Evolutionary conservation across 1,284 basidiomycete genomes (phyloP).

Genomic region (Cryptococcus floricola): DNA sequence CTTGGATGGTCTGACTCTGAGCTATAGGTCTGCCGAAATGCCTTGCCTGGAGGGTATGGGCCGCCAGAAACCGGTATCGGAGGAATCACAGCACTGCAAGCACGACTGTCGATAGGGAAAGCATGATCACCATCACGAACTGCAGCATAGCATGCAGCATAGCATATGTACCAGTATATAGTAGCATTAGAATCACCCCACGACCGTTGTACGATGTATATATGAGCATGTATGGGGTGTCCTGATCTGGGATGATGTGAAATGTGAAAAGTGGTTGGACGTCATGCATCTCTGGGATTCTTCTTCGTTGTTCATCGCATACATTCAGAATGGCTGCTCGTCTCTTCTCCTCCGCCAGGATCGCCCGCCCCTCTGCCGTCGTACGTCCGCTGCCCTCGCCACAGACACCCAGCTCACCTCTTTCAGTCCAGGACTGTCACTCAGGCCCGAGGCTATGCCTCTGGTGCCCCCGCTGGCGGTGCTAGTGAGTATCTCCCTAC

Average conservation of each 20-base stretch:
- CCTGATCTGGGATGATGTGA: neutral
- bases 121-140: too few relatives aligned
- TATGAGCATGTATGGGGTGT: too few relatives aligned
- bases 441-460: slow-evolving; percentile 19
- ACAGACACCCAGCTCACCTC: neutral
- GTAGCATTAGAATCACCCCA: too few relatives aligned
- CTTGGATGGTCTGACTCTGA: neutral
- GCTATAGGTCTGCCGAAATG: slow-evolving; percentile 16
- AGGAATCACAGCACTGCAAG: slow-evolving; percentile 10
- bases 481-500: slow-evolving; percentile 15
- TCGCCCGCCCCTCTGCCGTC: slow-evolving; percentile 8
- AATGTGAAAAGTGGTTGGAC: neutral
- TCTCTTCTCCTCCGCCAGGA: slow-evolving; percentile 10
- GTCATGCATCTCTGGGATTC: neutral
- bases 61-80: slow-evolving; percentile 14
- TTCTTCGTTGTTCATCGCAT: neutral
- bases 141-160: too few relatives aligned
- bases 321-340: slow-evolving; percentile 14
- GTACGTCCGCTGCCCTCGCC: slow-evolving; percentile 5
- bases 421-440: neutral
- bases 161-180: too few relatives aligned
- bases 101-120: slow-evolving; percentile 1
- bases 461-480: slow-evolving; percentile 23
- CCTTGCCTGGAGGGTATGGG: slow-evolving; percentile 17
- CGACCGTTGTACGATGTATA: too few relatives aligned